Evolutionary conservation across 1,139 yeast genomes (phyloP).

Genomic region (Saccharomyces hybrid): DNA sequence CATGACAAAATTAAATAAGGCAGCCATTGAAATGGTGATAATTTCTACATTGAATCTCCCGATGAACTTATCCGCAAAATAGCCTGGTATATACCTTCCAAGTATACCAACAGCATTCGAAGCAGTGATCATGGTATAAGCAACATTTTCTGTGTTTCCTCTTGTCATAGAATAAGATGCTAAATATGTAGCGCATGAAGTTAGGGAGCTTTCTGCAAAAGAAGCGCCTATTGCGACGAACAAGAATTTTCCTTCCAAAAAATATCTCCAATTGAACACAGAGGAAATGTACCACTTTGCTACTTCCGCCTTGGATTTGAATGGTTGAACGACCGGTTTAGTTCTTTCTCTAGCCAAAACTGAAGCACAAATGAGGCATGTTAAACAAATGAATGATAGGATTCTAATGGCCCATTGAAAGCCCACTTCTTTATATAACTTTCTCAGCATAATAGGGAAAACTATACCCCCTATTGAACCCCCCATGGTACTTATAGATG

Average conservation of each 20-base stretch:
- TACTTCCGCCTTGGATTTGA: slow-evolving; percentile 18
- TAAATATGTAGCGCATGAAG: slow-evolving; percentile 35
- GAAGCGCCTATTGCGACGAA: slow-evolving; percentile 39
- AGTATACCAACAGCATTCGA: slow-evolving; percentile 52
- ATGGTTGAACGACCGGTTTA: slow-evolving; percentile 21
- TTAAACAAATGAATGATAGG: slow-evolving; percentile 43
- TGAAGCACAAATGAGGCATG: slow-evolving; percentile 37
- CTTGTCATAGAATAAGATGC: slow-evolving; percentile 25
- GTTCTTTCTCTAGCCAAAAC: slow-evolving; percentile 43
- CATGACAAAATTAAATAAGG: slow-evolving; percentile 30
- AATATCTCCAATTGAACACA: slow-evolving; percentile 31
- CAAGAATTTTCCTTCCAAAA: slow-evolving; percentile 37
- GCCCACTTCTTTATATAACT: slow-evolving; percentile 46
- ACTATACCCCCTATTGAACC: slow-evolving; percentile 58
- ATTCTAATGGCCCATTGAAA: slow-evolving; percentile 57
- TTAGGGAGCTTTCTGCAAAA: slow-evolving; percentile 48
- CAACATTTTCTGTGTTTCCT: slow-evolving; percentile 46
- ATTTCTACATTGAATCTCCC: slow-evolving; percentile 55
- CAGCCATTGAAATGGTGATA: slow-evolving; percentile 37
- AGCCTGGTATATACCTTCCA: slow-evolving; percentile 53
- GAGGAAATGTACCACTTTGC: slow-evolving; percentile 25
- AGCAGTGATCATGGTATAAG: slow-evolving; percentile 48
- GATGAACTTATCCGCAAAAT: slow-evolving; percentile 43
- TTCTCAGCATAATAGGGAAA: slow-evolving; percentile 52
- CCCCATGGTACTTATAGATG: slow-evolving; percentile 54